Evolutionary conservation across 495 filamentous ascomycete species (phyloP), one percentile per base, ranked within the genome.

Genomic region (Aspergillus egyptiacus): DNA sequence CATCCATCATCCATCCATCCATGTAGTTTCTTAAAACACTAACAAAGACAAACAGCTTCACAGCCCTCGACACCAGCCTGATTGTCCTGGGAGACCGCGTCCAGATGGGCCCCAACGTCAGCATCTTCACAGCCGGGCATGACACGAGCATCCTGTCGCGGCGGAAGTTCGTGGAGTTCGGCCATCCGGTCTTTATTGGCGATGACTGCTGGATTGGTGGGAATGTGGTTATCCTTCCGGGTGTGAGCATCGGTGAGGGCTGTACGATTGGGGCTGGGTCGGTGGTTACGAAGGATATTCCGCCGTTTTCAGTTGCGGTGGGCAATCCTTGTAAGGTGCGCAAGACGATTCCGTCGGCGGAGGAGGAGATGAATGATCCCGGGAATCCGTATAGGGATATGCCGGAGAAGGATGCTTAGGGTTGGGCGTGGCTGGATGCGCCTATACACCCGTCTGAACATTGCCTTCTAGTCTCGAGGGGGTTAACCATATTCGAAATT

Each of bases 151-250:
- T 87, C 3, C 74, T 86, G 6, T 84, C 87, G 46, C 86, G 89
- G 0, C 79, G 77, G 3, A 69, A 77, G 36, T 87, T 85, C 0
- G 83, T 88, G 0, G 89, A 95, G 62, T 65, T 73, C 24, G 87
- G 87, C 2, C 79, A 77, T 49, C 81, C 85, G 4, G 85, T 95
- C 36, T 72, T 65, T 8, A 80, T 95, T 36, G 88, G 80, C 1
- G 84, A 91, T 51, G 89, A 95, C 58, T 91, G 86, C 59, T 95
- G 89, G 88, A 70, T 95, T 31, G 86, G 88, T 0, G 88, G 86
- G 0, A 82, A 81, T 57, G 85, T 83, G 2, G 67, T 77, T 13
- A 74, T 95, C 8, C 61, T 85, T 9, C 79, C 86, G 0, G 89
- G 89, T 0, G 85, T 94, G 8, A 85, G 66, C 2, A 70, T 75